Percentiles rank a stretch among this genome's conserved stretches.
Evolutionary conservation across 2,329 filamentous ascomycete species (phyloP).

Genomic region (Massarina eburnea): DNA sequence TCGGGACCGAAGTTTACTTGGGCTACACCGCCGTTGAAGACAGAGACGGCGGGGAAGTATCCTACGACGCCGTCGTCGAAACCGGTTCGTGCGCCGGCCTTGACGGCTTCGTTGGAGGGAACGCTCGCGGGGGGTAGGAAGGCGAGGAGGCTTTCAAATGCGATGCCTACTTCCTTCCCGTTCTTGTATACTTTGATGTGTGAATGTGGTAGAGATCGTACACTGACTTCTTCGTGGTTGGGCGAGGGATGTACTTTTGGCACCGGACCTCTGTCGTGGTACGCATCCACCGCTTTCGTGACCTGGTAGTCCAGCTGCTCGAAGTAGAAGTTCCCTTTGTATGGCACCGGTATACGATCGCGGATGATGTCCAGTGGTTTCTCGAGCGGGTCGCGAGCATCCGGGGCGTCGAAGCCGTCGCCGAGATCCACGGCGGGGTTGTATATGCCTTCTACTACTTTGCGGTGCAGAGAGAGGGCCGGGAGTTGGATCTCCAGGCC

Average conservation of each 20-base stretch:
- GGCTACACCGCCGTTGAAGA: conserved; percentile 86
- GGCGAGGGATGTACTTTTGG: conserved; percentile 72
- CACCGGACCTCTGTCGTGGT: conserved; percentile 51
- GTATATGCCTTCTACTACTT: conserved; percentile 83
- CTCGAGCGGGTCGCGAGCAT: conserved; percentile 41
- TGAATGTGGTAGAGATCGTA: conserved; percentile 84
- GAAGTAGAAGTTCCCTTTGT: conserved; percentile 92
- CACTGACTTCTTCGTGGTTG: conserved; percentile 70
- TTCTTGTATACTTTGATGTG: conserved; percentile 93
- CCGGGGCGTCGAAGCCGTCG: conserved; percentile 57
- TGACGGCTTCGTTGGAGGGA: conserved; percentile 66
- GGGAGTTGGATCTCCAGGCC: conserved; percentile 91
- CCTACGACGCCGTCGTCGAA: conserved; percentile 94
- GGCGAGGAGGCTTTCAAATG: conserved; percentile 83
- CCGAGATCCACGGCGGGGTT: conserved; percentile 78
- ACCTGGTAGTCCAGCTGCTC: conserved; percentile 89
- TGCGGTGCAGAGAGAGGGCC: conserved; percentile 80
- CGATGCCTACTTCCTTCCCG: conserved; percentile 78
- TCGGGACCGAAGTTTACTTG: conserved; percentile 93
- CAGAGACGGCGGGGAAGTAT: conserved; percentile 91
- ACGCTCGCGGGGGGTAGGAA: conserved; percentile 90
- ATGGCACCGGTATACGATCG: conserved; percentile 90
- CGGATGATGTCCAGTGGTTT: conserved; percentile 82
- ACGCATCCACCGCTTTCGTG: conserved; percentile 80
- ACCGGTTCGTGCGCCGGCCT: conserved; percentile 77